Conservation (phyloP, 2,329 filamentous ascomycete genomes). For the Lecanicillium sp. region DNA sequence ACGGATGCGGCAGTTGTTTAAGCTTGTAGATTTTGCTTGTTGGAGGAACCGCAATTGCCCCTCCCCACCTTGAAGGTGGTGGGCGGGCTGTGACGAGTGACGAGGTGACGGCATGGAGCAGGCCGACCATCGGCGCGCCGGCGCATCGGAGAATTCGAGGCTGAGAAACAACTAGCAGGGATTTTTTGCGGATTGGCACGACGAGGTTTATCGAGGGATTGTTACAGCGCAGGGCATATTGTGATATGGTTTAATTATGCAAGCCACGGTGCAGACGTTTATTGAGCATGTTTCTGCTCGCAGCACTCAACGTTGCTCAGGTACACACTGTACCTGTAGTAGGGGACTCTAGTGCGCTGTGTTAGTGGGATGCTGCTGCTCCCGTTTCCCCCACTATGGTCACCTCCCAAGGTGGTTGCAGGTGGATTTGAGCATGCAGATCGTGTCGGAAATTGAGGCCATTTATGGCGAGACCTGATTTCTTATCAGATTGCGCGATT, state of each 20-base stretch:
- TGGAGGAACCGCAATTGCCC: not conserved
- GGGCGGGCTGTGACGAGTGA: not conserved
- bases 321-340: not conserved
- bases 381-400: not conserved
- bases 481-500: too few species aligned
- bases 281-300: too few species aligned
- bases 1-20: conserved; percentile 10
- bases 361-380: not conserved
- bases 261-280: too few species aligned
- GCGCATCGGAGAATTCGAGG: too few species aligned
- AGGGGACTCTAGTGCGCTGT: not conserved
- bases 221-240: too few species aligned
- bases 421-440: not conserved
- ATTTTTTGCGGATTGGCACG: too few species aligned
- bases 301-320: too few species aligned
- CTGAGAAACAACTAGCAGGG: too few species aligned
- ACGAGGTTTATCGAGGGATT: too few species aligned
- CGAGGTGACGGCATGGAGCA: conserved; percentile 1
- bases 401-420: not conserved
- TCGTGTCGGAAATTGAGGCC: not conserved
- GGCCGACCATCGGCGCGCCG: conserved; percentile 7
- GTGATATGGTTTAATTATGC: too few species aligned
- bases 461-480: not conserved
- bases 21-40: conserved; percentile 4
- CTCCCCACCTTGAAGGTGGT: conserved; percentile 14